Conservation (phyloP, 1,139 yeast genomes). For the Blastobotrys proliferans region DNA sequence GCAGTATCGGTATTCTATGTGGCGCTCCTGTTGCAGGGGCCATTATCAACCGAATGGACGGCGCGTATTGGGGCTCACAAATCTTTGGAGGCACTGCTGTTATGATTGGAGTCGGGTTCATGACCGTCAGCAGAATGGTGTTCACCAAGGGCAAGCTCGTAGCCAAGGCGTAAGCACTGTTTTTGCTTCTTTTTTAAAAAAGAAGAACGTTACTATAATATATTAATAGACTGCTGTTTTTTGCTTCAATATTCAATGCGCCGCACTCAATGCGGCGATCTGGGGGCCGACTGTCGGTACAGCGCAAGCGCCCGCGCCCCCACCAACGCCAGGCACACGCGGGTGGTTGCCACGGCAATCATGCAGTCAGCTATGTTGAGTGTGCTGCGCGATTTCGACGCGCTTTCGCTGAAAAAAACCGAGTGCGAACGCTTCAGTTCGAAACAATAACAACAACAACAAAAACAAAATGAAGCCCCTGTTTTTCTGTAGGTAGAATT, state of each 20-base stretch:
- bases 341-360: constrained; percentile 1
- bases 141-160: no score
- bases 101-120: no score
- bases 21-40: constrained; percentile 56
- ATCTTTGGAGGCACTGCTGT: constrained; percentile 21
- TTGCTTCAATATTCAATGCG: background rate
- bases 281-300: no score
- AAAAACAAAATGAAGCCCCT: constrained; percentile 1
- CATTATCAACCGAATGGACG: constrained; percentile 28
- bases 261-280: background rate
- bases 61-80: constrained; percentile 21
- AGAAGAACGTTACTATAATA: no score
- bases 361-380: no score
- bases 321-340: no score
- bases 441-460: background rate
- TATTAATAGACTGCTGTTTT: no score
- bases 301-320: no score
- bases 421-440: background rate
- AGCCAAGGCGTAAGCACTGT: no score
- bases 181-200: no score
- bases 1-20: constrained; percentile 49
- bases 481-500: background rate
- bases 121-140: no score
- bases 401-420: constrained; percentile 1
- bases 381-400: no score